These are phyloP conservation scores for Boletus barrowsii DNA, from an alignment of 768 basidiomycete species.

Conservation along the genomic window DNA sequence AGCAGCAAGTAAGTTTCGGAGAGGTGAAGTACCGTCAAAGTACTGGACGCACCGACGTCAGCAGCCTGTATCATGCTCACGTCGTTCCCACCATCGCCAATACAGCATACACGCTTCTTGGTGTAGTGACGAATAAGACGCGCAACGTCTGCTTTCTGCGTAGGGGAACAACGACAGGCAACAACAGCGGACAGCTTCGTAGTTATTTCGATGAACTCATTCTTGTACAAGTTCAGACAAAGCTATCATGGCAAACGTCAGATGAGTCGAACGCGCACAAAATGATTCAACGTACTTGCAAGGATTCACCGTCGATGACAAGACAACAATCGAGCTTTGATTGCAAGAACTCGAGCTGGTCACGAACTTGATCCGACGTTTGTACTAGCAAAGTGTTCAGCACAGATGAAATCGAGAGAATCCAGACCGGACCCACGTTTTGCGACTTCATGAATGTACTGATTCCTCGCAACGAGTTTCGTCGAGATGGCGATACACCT, in stretches of 20 bases:
- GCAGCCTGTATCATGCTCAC: conserved; percentile 99
- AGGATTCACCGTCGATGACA: conserved; percentile 95
- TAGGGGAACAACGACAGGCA: conserved; percentile 96
- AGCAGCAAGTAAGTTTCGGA: neutral
- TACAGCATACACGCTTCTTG: conserved; percentile 95
- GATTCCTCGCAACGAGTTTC: conserved; percentile 91
- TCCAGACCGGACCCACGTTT: conserved; percentile 54
- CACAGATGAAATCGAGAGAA: neutral
- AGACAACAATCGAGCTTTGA: conserved; percentile 96
- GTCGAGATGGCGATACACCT: conserved; percentile 97
- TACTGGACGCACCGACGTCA: conserved; percentile 76
- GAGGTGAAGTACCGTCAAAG: neutral
- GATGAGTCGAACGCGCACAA: neutral
- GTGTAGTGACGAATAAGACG: conserved; percentile 87
- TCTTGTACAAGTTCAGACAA: conserved; percentile 84
- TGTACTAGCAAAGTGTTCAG: conserved; percentile 56
- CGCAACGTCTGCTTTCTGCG: conserved; percentile 98
- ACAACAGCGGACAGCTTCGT: conserved; percentile 96
- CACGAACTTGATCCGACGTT: conserved; percentile 75
- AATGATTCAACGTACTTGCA: conserved; percentile 59
- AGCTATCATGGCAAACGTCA: conserved; percentile 47
- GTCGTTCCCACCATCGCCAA: conserved; percentile 98
- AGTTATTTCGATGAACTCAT: conserved; percentile 93
- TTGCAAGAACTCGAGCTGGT: conserved; percentile 90
- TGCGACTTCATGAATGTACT: conserved; percentile 95